phyloP scores from a whole-genome alignment of 1,284 basidiomycete genomes.

The Marasmius fiardii region DNA sequence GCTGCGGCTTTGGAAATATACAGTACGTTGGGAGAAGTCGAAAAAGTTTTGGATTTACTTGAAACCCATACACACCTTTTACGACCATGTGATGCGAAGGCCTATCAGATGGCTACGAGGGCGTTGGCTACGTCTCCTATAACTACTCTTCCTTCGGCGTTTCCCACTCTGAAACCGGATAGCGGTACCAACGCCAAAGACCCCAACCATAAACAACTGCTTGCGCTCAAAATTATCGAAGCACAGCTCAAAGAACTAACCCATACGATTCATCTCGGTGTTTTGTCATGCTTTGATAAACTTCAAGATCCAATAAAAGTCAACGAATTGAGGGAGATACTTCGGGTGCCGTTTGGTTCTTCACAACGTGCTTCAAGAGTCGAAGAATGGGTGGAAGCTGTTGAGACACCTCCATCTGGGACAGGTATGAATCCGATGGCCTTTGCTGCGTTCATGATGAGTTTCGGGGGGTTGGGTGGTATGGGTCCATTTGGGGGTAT shows the following conservation, averaged over 20 bases:
- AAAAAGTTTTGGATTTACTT: slow-evolving; percentile 39
- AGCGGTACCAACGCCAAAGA: neutral
- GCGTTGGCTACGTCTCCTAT: slow-evolving; percentile 28
- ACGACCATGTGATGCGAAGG: slow-evolving; percentile 47
- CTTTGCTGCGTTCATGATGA: slow-evolving; percentile 67
- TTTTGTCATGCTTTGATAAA: slow-evolving; percentile 43
- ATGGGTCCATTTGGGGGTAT: slow-evolving; percentile 33
- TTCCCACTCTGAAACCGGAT: neutral
- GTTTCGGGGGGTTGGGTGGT: slow-evolving; percentile 40
- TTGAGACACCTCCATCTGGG: slow-evolving; percentile 36
- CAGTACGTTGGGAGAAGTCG: slow-evolving; percentile 29
- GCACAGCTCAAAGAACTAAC: slow-evolving; percentile 47
- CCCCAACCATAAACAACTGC: slow-evolving; percentile 8
- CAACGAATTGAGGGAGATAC: slow-evolving; percentile 40
- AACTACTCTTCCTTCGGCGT: slow-evolving; percentile 16
- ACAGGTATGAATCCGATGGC: slow-evolving; percentile 45
- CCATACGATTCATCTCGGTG: slow-evolving; percentile 35
- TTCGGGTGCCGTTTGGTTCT: slow-evolving; percentile 36
- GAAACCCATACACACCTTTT: slow-evolving; percentile 47
- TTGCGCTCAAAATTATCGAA: slow-evolving; percentile 42
- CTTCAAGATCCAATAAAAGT: slow-evolving; percentile 37
- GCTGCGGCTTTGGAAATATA: slow-evolving; percentile 52
- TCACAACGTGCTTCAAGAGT: slow-evolving; percentile 41
- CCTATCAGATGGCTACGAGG: slow-evolving; percentile 42
- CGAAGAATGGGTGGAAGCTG: slow-evolving; percentile 49